Conservation (phyloP, 1,284 basidiomycete genomes). For the Tilletia horrida region DNA sequence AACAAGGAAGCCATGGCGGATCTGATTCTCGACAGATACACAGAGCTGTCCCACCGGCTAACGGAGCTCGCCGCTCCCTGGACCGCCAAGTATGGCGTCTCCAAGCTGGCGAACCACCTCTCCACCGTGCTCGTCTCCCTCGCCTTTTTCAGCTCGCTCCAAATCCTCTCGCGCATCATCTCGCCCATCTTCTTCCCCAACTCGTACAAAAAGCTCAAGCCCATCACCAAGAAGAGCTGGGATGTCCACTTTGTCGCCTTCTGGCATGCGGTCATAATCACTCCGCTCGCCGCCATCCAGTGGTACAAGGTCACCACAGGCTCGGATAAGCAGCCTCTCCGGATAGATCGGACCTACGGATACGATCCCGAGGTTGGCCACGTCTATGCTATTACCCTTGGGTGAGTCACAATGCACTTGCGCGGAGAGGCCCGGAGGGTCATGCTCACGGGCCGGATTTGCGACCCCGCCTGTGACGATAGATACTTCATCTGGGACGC, state of each 20-base stretch:
- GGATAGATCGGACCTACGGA: conserved; percentile 47
- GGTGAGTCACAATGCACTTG: conserved; percentile 15
- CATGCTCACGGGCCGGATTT: background rate
- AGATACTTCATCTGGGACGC: conserved; percentile 52
- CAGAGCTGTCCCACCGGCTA: conserved; percentile 3
- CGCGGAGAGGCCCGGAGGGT: background rate
- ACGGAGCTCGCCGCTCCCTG: conserved; percentile 25
- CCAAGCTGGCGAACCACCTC: conserved; percentile 42
- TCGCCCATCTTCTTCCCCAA: conserved; percentile 49
- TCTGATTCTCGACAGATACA: background rate
- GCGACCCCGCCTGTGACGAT: background rate
- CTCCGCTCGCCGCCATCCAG: conserved; percentile 35
- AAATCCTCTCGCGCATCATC: conserved; percentile 43
- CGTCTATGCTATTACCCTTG: conserved; percentile 48
- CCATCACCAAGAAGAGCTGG: conserved; percentile 50
- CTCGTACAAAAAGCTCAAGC: conserved; percentile 43
- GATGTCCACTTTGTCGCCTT: conserved; percentile 55
- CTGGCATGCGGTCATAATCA: conserved; percentile 42
- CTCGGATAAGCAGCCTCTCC: conserved; percentile 28
- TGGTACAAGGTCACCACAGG: conserved; percentile 39
- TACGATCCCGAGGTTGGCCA: conserved; percentile 40
- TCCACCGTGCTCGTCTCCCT: conserved; percentile 47
- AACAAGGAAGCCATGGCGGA: background rate
- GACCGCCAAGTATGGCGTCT: conserved; percentile 36
- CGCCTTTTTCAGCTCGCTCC: conserved; percentile 48